A percentile compares a stretch with the other conserved stretches of the same genome.
phyloP scores from a whole-genome alignment of 257 asterid genomes.

The Plantago major region DNA sequence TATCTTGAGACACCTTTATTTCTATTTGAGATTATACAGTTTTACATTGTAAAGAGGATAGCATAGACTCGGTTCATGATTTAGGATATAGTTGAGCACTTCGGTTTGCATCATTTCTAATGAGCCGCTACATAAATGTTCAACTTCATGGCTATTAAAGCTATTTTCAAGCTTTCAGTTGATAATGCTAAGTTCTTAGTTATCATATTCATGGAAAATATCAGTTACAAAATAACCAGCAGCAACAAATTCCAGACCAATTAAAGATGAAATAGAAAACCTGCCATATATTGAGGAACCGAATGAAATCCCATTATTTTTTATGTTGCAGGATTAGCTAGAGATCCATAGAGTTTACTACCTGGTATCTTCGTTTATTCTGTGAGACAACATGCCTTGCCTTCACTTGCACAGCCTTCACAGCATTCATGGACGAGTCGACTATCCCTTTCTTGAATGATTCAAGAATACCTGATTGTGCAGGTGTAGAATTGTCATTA shows the following conservation, averaged over 20 bases:
- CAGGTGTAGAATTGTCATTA: slow-evolving; percentile 36
- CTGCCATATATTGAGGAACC: not conserved
- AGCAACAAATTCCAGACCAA: slow-evolving; percentile 9
- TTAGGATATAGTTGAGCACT: not conserved
- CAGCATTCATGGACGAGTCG: slow-evolving; percentile 83
- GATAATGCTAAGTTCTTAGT: slow-evolving; percentile 13
- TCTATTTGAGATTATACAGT: not conserved
- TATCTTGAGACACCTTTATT: not conserved
- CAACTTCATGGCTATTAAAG: slow-evolving; percentile 9
- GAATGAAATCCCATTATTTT: slow-evolving; percentile 5
- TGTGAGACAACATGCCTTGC: slow-evolving; percentile 95
- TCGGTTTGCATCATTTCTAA: slow-evolving; percentile 4
- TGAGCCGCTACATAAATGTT: not conserved
- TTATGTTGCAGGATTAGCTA: not conserved
- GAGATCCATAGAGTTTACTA: slow-evolving; percentile 25
- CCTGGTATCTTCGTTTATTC: slow-evolving; percentile 98
- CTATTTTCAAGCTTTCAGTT: slow-evolving; percentile 15
- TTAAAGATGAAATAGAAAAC: slow-evolving; percentile 15
- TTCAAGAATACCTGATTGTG: slow-evolving; percentile 69
- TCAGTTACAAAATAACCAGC: slow-evolving; percentile 7
- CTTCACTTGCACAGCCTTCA: slow-evolving; percentile 92
- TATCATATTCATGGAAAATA: slow-evolving; percentile 5
- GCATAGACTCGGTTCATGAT: not conserved
- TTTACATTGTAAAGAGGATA: slow-evolving; percentile 1
- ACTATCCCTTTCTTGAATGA: slow-evolving; percentile 81